A percentile compares a stretch with the other conserved stretches of the same genome.
These are phyloP conservation scores for Saturnispora besseyi DNA, from an alignment of 805 yeast species.

Conservation along the genomic window DNA sequence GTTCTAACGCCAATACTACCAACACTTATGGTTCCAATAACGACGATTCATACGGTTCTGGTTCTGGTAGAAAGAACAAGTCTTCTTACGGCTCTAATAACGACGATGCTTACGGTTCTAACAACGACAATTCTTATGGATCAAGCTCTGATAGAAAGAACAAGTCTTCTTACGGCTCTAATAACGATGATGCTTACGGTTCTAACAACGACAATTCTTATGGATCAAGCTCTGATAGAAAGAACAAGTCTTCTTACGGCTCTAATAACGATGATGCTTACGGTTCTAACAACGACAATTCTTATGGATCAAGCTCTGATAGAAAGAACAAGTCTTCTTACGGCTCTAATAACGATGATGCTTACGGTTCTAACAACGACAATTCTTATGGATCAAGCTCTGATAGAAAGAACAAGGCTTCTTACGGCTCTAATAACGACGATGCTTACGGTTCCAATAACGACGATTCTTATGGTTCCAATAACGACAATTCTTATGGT, in stretches of 20 bases:
- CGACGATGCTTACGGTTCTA: slow-evolving; percentile 13
- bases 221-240: slow-evolving; percentile 18
- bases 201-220: slow-evolving; percentile 15
- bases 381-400: slow-evolving; percentile 23
- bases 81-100: slow-evolving; percentile 13
- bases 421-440: slow-evolving; percentile 13
- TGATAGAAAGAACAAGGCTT: slow-evolving; percentile 24
- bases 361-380: slow-evolving; percentile 22
- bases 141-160: slow-evolving; percentile 24
- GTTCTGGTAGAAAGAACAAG: slow-evolving; percentile 24
- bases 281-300: slow-evolving; percentile 6
- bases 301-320: slow-evolving; percentile 25
- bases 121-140: slow-evolving; percentile 19
- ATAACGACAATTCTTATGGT: background rate
- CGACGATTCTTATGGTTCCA: slow-evolving; percentile 15
- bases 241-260: slow-evolving; percentile 18
- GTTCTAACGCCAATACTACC: slow-evolving; percentile 21
- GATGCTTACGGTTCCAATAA: slow-evolving; percentile 15
- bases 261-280: slow-evolving; percentile 15
- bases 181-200: slow-evolving; percentile 17
- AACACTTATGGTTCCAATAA: slow-evolving; percentile 22
- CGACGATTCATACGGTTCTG: slow-evolving; percentile 22
- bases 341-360: slow-evolving; percentile 3
- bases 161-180: slow-evolving; percentile 14
- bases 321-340: slow-evolving; percentile 21